phyloP scores from a whole-genome alignment of 164 flowering plant genomes.

The Vitis labrusca region DNA sequence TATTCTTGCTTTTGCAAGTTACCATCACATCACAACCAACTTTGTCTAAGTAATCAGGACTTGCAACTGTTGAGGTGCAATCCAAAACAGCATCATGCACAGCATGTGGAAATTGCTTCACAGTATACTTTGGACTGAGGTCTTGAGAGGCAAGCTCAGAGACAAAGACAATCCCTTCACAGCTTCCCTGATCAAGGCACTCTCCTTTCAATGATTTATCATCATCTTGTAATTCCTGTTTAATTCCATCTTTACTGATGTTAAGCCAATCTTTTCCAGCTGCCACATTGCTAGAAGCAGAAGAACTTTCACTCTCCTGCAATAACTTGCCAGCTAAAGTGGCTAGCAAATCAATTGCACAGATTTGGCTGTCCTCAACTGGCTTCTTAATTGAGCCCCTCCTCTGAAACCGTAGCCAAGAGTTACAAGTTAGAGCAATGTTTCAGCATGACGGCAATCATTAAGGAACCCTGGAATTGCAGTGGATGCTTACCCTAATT shows the following conservation, averaged over 20 bases:
- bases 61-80: conserved; percentile 16
- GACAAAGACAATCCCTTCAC: conserved; percentile 19
- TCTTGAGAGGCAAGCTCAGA: conserved; percentile 16
- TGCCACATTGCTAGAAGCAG: conserved; percentile 43
- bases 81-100: conserved; percentile 24
- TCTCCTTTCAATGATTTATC: conserved; percentile 22
- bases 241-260: conserved; percentile 15
- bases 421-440: not conserved
- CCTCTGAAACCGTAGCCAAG: conserved; percentile 21
- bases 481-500: conserved; percentile 25
- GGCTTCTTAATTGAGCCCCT: conserved; percentile 24
- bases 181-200: conserved; percentile 23
- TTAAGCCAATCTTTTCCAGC: conserved; percentile 19
- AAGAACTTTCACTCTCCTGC: conserved; percentile 46
- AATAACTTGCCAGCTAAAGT: conserved; percentile 45
- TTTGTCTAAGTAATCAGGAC: conserved; percentile 20
- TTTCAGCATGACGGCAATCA: not conserved
- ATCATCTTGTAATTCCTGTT: conserved; percentile 16
- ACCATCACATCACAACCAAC: conserved; percentile 13
- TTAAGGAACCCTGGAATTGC: not conserved
- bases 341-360: conserved; percentile 49
- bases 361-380: conserved; percentile 26
- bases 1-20: conserved; percentile 11
- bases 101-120: conserved; percentile 13
- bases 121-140: conserved; percentile 13